Base-by-base conservation (phyloP, 1,139 yeast species). In the Casaregolazyma lundiana region DNA sequence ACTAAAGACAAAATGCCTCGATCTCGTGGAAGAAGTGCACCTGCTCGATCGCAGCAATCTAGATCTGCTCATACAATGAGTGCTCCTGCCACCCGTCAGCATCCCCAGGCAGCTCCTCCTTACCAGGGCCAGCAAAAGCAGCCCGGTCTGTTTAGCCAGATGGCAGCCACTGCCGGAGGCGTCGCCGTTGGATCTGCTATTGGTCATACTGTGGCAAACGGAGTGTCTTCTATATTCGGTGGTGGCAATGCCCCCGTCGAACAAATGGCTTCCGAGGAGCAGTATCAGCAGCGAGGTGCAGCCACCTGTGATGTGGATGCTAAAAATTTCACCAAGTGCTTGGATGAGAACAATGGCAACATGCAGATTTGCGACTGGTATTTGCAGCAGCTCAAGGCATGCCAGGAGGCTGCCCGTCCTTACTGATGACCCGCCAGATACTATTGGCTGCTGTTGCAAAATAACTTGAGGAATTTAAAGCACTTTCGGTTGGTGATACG, bases 131-230 rank as follows among this genome's bases (percentile, higher is more conserved):
- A 70, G 50, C 74, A 76, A 46, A 77, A 72, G 65, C 86, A 80
- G 65, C 97, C 98, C 45, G 97, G 97, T 59, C 64, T 92, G 66
- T 90, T 92, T 63, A 86, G 94, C 51, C 96, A 92, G 71, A 92
- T 92, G 97, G 97, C 97, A 26, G 77, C 95, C 39, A 92, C 98
- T 47, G 98, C 98, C 51, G 98, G 97, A 46, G 98, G 98, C 79
- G 98, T 92, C 34, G 98, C 97, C 45, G 97, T 92, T 50, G 98
- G 98, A 62, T 86, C 96, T 48, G 83, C 97, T 54, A 81, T 90
- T 51, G 98, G 98, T 52, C 98, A 92, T 75, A 88, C 97, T 43
- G 60, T 92, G 53, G 97, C 97, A 70, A 95, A 95, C 50, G 97
- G 97, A 61, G 73, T 92, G 59, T 81, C 95, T 46, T 76, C 88